Conservation (phyloP, 2,329 filamentous ascomycete genomes). For the Escovopsis weberi region DNA sequence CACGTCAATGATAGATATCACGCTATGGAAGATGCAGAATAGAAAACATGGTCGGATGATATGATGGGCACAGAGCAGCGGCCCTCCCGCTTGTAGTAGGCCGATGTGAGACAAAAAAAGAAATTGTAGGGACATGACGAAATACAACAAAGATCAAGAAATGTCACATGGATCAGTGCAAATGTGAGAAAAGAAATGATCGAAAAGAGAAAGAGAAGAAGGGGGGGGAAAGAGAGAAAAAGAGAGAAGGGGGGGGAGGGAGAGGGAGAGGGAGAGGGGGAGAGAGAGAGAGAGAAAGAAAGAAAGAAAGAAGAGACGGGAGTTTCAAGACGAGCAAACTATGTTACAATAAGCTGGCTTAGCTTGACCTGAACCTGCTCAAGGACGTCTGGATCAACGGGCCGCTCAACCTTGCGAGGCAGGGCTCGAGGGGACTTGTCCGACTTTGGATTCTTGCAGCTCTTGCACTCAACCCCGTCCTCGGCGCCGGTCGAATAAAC, state of each 20-base stretch:
- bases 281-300: neutral
- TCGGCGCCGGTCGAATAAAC: slow-evolving; percentile 37
- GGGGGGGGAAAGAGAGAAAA: too few species aligned
- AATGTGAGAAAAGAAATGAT: neutral
- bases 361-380: slow-evolving; percentile 43
- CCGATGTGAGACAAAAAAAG: neutral
- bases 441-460: slow-evolving; percentile 48
- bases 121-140: neutral
- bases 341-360: slow-evolving; percentile 25
- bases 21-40: too few species aligned
- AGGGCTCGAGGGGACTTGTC: slow-evolving; percentile 42
- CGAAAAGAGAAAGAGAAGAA: too few species aligned
- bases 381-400: slow-evolving; percentile 46
- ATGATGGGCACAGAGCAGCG: too few species aligned
- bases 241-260: too few species aligned
- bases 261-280: neutral
- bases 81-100: too few species aligned
- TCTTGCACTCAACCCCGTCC: slow-evolving; percentile 39
- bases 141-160: neutral
- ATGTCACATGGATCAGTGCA: neutral
- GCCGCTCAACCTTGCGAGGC: slow-evolving; percentile 44
- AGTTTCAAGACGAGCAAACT: slow-evolving; percentile 1
- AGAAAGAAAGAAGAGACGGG: neutral
- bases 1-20: too few species aligned
- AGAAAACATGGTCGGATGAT: too few species aligned